These are phyloP conservation scores for Sisymbrium altissimum DNA, from an alignment of 345 rosid genomes.

Conservation along the genomic window DNA sequence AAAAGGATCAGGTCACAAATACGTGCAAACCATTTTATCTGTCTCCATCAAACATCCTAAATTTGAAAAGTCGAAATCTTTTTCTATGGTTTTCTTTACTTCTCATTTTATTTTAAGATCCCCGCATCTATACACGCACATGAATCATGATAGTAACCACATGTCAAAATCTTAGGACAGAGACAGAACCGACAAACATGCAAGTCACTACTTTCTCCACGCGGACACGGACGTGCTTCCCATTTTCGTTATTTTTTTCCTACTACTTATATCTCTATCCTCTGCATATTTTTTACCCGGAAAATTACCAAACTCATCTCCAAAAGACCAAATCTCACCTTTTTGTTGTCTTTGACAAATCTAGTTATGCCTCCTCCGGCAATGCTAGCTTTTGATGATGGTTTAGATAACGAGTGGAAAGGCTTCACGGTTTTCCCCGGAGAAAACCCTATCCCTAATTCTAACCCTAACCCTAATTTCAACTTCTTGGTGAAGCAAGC, in stretches of 20 bases:
- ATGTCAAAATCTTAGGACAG: slow-evolving; percentile 18
- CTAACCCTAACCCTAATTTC: slow-evolving; percentile 7
- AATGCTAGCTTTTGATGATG: slow-evolving; percentile 24
- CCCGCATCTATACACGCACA: background rate
- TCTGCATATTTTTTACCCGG: slow-evolving; percentile 10
- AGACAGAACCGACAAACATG: slow-evolving; percentile 27
- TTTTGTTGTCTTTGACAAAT: background rate
- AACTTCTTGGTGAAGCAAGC: slow-evolving; percentile 28
- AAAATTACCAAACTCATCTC: slow-evolving; percentile 10
- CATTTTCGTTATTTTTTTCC: slow-evolving; percentile 1
- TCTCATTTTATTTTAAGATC: background rate
- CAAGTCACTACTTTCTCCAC: slow-evolving; percentile 25
- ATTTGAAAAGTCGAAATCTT: background rate
- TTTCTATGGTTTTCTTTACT: background rate
- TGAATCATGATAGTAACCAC: slow-evolving; percentile 10
- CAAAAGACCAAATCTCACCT: background rate
- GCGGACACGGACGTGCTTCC: slow-evolving; percentile 29
- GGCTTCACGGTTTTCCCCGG: slow-evolving; percentile 23
- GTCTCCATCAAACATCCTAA: slow-evolving; percentile 23
- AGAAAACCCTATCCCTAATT: slow-evolving; percentile 21
- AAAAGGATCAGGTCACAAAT: background rate
- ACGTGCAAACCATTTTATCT: slow-evolving; percentile 29
- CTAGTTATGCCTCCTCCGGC: slow-evolving; percentile 28
- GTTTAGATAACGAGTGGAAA: slow-evolving; percentile 27
- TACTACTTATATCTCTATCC: slow-evolving; percentile 17